These are phyloP conservation scores for Alloteropsis semialata DNA, from an alignment of 176 grass and related monocot genomes.

Conservation along the genomic window DNA sequence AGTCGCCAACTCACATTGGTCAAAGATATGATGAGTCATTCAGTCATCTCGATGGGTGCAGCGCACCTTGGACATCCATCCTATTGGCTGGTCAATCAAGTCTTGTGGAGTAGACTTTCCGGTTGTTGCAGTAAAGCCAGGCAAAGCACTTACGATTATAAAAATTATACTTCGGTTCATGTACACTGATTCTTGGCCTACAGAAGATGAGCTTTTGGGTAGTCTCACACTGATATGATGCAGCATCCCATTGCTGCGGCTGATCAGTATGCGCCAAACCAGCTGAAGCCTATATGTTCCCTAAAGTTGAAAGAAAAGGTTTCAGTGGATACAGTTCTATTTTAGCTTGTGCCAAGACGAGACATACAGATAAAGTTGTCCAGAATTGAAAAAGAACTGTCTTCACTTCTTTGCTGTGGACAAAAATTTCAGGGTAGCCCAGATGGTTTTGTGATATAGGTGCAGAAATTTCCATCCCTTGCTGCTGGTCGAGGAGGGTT, in stretches of 20 bases:
- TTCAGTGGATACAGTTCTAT: not conserved
- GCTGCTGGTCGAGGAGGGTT: not conserved
- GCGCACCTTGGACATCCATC: too few species aligned
- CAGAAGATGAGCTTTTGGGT: not conserved
- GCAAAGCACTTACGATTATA: too few species aligned
- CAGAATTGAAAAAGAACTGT: not conserved
- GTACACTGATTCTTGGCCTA: conserved; percentile 33
- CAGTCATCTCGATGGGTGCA: too few species aligned
- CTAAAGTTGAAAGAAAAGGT: not conserved
- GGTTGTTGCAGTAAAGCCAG: too few species aligned
- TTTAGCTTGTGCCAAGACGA: not conserved
- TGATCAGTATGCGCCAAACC: not conserved
- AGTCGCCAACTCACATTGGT: too few species aligned
- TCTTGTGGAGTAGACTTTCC: too few species aligned
- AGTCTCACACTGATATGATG: not conserved
- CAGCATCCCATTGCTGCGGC: not conserved
- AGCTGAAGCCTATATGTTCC: not conserved
- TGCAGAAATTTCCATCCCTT: not conserved
- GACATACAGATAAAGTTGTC: not conserved
- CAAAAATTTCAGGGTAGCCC: not conserved
- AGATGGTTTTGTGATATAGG: not conserved
- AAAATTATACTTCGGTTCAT: conserved; percentile 54
- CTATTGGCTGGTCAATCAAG: too few species aligned
- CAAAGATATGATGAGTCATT: too few species aligned
- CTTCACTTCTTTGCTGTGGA: not conserved